Evolutionary conservation across 495 filamentous ascomycete species (phyloP).

Genomic region (Cercophora sp.): DNA sequence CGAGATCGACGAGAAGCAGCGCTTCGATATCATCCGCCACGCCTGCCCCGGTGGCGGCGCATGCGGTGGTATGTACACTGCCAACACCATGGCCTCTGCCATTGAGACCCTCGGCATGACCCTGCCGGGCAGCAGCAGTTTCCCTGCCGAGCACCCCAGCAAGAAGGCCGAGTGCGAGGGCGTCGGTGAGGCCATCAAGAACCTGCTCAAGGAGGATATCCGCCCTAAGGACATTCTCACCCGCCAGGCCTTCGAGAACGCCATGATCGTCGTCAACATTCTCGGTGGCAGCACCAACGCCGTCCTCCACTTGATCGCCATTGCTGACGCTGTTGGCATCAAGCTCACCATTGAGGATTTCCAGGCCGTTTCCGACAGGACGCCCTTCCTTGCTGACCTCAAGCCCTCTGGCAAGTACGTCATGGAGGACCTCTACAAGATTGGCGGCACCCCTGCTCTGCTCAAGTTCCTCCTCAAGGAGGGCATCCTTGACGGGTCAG

Average conservation of each 20-base stretch:
- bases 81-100: conserved; percentile 97
- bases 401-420: conserved; percentile 98
- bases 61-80: conserved; percentile 99
- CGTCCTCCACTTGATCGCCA: conserved; percentile 93
- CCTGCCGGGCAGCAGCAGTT: conserved; percentile 87
- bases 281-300: conserved; percentile 96
- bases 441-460: conserved; percentile 87
- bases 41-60: conserved; percentile 92
- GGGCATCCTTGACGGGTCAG: conserved; percentile 78
- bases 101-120: conserved; percentile 97
- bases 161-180: conserved; percentile 84
- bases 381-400: conserved; percentile 89
- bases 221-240: conserved; percentile 86
- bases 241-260: conserved; percentile 88
- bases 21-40: conserved; percentile 91
- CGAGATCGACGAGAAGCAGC: conserved; percentile 83
- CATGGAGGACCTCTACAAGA: conserved; percentile 83
- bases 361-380: conserved; percentile 87
- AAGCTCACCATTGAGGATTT: conserved; percentile 97
- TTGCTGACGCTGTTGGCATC: conserved; percentile 89
- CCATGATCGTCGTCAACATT: conserved; percentile 93
- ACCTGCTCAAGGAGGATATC: conserved; percentile 82
- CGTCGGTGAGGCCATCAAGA: conserved; percentile 82
- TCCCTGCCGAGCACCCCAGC: conserved; percentile 79
- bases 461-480: conserved; percentile 90